Conservation (phyloP, 2,329 filamentous ascomycete species). For the Sclerotiophoma versabilis region DNA sequence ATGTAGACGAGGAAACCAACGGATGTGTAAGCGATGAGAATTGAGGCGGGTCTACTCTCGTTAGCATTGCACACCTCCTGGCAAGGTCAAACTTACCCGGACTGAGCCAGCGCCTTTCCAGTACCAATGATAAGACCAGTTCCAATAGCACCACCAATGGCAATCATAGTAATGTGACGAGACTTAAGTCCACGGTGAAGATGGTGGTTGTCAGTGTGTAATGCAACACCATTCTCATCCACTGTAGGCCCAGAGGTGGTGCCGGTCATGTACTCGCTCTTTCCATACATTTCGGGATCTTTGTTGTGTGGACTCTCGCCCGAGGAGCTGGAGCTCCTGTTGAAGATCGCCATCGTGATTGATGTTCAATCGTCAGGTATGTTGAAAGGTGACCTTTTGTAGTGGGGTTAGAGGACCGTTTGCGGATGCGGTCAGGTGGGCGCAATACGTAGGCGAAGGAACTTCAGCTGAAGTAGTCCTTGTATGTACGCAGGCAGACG, state of each 20-base stretch:
- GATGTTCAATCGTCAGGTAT: not conserved
- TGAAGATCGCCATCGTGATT: constrained; percentile 37
- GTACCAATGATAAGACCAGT: constrained; percentile 77
- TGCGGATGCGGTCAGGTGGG: constrained; percentile 10
- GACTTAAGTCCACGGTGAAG: constrained; percentile 62
- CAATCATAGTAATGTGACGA: constrained; percentile 68
- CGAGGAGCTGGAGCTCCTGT: constrained; percentile 38
- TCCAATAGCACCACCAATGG: constrained; percentile 76
- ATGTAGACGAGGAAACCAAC: constrained; percentile 77
- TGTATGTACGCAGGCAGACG: constrained; percentile 22
- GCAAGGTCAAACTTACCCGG: constrained; percentile 44
- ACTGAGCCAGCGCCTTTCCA: constrained; percentile 58
- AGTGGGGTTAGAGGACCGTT: constrained; percentile 13
- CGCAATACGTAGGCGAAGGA: constrained; percentile 17
- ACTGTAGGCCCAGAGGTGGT: constrained; percentile 12
- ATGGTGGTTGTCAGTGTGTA: constrained; percentile 40
- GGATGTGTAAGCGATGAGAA: constrained; percentile 74
- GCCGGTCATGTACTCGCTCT: constrained; percentile 33
- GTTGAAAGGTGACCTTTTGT: constrained; percentile 10
- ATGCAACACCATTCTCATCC: constrained; percentile 34
- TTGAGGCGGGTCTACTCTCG: constrained; percentile 63
- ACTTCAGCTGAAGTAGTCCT: constrained; percentile 13
- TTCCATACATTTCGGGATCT: constrained; percentile 33
- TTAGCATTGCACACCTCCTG: constrained; percentile 20
- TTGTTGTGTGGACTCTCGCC: constrained; percentile 33